A percentile compares a stretch with the other conserved stretches of the same genome.
Evolutionary conservation across 1,139 yeast species (phyloP).

Genomic region (Candida sp.): DNA sequence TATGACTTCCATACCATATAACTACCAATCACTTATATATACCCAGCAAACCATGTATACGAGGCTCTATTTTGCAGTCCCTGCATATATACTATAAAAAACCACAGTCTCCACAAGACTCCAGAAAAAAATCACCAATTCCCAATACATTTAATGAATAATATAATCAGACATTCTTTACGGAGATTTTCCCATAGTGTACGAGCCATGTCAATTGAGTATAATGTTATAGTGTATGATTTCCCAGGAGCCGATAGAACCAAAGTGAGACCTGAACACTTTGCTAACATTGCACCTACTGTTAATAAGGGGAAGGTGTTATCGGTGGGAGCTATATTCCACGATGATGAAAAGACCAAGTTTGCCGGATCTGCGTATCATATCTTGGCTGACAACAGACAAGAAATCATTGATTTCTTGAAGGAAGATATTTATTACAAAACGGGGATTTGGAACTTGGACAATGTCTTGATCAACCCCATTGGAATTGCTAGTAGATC

Average conservation of each 20-base stretch:
- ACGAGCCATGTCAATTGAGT: slow-evolving; percentile 36
- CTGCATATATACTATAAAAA: not conserved
- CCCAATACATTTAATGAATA: not conserved
- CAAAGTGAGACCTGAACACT: slow-evolving; percentile 54
- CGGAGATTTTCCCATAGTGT: slow-evolving; percentile 1
- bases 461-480: slow-evolving; percentile 59
- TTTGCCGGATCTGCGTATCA: slow-evolving; percentile 74
- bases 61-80: not conserved
- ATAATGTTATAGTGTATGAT: slow-evolving; percentile 71
- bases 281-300: slow-evolving; percentile 49
- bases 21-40: too few relatives aligned
- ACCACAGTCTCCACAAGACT: not conserved
- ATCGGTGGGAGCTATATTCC: slow-evolving; percentile 64
- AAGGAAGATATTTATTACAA: slow-evolving; percentile 60
- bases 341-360: slow-evolving; percentile 45
- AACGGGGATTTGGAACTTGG: slow-evolving; percentile 76
- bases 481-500: slow-evolving; percentile 33
- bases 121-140: not conserved
- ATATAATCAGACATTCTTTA: not conserved
- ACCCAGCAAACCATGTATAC: too few relatives aligned
- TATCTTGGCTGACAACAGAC: slow-evolving; percentile 57
- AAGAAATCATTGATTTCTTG: slow-evolving; percentile 61
- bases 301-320: slow-evolving; percentile 55
- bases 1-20: too few relatives aligned
- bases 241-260: slow-evolving; percentile 61